Conservation (phyloP, 1,284 basidiomycete genomes). For the Leccinum holopus region DNA sequence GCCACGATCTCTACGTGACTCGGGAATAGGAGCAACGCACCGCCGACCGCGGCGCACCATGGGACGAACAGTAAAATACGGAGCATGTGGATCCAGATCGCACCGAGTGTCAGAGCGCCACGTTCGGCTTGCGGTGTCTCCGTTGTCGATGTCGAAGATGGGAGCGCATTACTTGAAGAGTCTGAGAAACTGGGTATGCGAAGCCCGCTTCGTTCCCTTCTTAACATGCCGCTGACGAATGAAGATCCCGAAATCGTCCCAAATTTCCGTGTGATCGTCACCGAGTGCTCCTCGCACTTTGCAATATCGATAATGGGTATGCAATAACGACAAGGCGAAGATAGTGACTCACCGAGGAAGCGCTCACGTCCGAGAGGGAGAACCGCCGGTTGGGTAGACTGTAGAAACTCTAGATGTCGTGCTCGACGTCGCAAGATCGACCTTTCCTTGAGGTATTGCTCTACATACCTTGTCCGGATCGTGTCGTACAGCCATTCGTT, state of each 20-base stretch:
- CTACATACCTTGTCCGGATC: slow-evolving; percentile 29
- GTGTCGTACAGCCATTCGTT: slow-evolving; percentile 27
- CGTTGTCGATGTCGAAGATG: not conserved
- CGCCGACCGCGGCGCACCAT: slow-evolving; percentile 50
- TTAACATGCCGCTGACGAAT: slow-evolving; percentile 6
- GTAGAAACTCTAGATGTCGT: slow-evolving; percentile 23
- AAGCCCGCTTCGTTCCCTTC: slow-evolving; percentile 12
- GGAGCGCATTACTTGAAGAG: not conserved
- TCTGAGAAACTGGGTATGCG: slow-evolving; percentile 19
- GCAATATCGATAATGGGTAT: not conserved
- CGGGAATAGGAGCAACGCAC: slow-evolving; percentile 42
- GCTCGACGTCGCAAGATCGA: not conserved
- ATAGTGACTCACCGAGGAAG: slow-evolving; percentile 13
- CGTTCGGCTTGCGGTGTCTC: not conserved
- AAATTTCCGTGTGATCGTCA: slow-evolving; percentile 21
- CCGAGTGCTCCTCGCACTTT: not conserved
- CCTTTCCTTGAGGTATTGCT: not conserved
- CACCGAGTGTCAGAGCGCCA: not conserved
- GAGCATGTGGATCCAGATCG: slow-evolving; percentile 5
- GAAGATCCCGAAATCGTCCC: slow-evolving; percentile 29
- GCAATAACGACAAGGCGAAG: not conserved
- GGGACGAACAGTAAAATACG: slow-evolving; percentile 42
- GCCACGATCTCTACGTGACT: slow-evolving; percentile 38
- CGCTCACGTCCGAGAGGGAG: slow-evolving; percentile 27
- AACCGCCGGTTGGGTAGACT: slow-evolving; percentile 32